A percentile compares a stretch with the other conserved stretches of the same genome.
These are phyloP conservation scores for Cyberlindnera maritima DNA, from an alignment of 805 yeast genomes.

Conservation along the genomic window DNA sequence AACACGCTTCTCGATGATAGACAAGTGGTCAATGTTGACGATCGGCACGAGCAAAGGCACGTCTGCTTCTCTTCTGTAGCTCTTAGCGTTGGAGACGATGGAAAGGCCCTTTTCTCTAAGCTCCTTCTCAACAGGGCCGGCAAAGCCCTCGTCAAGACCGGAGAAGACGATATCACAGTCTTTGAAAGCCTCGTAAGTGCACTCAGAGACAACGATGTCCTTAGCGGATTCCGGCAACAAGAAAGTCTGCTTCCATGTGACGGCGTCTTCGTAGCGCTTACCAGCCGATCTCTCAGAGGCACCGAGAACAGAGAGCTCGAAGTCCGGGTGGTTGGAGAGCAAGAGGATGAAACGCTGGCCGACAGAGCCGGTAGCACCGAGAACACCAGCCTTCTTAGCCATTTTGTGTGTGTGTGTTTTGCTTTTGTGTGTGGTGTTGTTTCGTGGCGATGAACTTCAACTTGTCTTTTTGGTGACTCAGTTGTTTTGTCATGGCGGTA, in stretches of 20 bases:
- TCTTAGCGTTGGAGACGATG: constrained; percentile 92
- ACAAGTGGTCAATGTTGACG: constrained; percentile 88
- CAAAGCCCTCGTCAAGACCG: constrained; percentile 89
- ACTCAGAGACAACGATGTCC: constrained; percentile 67
- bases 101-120: constrained; percentile 79
- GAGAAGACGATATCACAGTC: constrained; percentile 94
- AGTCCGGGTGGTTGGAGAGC: constrained; percentile 84
- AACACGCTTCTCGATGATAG: constrained; percentile 60
- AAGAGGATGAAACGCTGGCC: constrained; percentile 93
- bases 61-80: constrained; percentile 81
- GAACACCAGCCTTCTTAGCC: constrained; percentile 68
- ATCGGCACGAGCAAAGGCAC: constrained; percentile 96
- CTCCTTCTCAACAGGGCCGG: constrained; percentile 87
- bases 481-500: not conserved
- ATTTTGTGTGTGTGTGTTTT: constrained; percentile 15
- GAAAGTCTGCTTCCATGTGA: constrained; percentile 90
- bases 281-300: constrained; percentile 96
- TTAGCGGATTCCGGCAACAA: constrained; percentile 69
- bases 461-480: not conserved
- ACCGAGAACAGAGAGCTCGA: constrained; percentile 80
- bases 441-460: not conserved
- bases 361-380: constrained; percentile 97
- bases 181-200: constrained; percentile 71
- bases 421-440: not conserved
- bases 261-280: constrained; percentile 78